Evolutionary conservation across 108 stramenopile species (phyloP).

Genomic region (Nitzschia palea): DNA sequence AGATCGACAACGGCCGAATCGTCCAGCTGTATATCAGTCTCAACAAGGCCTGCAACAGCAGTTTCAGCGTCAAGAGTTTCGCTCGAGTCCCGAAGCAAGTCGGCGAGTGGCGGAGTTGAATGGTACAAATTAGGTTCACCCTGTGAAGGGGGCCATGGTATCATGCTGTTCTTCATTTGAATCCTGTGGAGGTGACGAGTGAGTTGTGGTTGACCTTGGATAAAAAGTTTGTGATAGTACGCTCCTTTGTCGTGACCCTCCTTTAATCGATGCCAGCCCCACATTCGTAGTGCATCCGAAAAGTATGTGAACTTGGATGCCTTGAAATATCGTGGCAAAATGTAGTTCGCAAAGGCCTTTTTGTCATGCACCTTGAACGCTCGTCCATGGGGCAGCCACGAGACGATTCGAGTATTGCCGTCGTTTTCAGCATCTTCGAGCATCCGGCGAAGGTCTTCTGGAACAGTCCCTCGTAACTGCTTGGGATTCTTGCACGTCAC

Average conservation of each 20-base stretch:
- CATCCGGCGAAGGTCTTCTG: constrained; percentile 31
- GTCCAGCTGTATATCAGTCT: too few species aligned
- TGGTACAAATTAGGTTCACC: constrained; percentile 24
- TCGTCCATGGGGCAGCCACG: constrained; percentile 60
- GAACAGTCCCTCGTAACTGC: constrained; percentile 26
- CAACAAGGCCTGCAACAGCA: too few species aligned
- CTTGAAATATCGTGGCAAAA: constrained; percentile 56
- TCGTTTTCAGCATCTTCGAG: constrained; percentile 25
- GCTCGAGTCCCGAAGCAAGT: too few species aligned
- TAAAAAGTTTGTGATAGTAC: constrained; percentile 37
- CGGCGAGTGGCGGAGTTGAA: not conserved
- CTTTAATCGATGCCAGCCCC: constrained; percentile 68
- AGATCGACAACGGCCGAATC: too few species aligned
- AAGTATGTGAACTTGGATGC: constrained; percentile 31
- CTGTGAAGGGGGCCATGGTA: constrained; percentile 6
- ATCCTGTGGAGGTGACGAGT: constrained; percentile 15
- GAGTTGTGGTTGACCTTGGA: constrained; percentile 21
- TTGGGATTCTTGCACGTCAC: constrained; percentile 16
- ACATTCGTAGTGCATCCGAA: constrained; percentile 58
- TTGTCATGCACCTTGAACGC: constrained; percentile 51
- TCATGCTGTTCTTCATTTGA: constrained; percentile 33
- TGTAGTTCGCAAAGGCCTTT: constrained; percentile 36
- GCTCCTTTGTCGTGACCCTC: constrained; percentile 26
- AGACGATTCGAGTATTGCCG: constrained; percentile 24
- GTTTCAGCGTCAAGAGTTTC: too few species aligned